phyloP scores from a whole-genome alignment of 257 asterid species.

The Ilex aquifolium region DNA sequence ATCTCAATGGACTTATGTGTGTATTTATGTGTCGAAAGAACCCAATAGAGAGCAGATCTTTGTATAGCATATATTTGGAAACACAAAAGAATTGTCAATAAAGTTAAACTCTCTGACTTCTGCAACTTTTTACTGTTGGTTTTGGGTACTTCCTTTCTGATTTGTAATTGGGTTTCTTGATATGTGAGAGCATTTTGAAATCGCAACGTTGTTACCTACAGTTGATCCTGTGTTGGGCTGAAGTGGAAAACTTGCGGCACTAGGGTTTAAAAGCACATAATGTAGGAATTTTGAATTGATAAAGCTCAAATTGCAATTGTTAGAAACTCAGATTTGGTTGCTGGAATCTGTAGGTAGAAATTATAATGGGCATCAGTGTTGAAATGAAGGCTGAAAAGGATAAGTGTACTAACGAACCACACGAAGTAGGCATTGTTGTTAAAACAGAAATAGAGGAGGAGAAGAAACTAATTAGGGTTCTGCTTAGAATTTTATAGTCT shows the following conservation, averaged over 20 bases:
- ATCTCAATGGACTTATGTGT: background rate
- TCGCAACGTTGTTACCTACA: too few species aligned
- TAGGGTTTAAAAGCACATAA: too few species aligned
- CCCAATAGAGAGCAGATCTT: too few species aligned
- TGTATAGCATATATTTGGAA: too few species aligned
- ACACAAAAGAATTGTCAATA: too few species aligned
- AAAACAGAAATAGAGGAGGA: too few species aligned
- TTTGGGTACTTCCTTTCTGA: too few species aligned
- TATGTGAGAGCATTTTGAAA: too few species aligned
- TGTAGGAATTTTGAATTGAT: background rate
- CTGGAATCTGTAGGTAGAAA: background rate
- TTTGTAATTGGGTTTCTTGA: too few species aligned
- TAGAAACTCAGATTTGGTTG: background rate
- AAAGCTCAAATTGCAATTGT: background rate
- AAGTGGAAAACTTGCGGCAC: background rate
- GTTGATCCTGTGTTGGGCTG: background rate
- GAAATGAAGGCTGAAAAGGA: background rate
- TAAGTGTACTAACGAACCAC: background rate
- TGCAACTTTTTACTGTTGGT: background rate
- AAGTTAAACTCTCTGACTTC: too few species aligned
- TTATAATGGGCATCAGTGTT: background rate
- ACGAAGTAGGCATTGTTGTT: background rate
- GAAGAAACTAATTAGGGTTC: too few species aligned
- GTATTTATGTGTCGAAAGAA: background rate
- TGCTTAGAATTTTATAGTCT: too few species aligned